Conservation (phyloP, 176 grass and related monocot genomes). For the Pontederia crassipes region DNA sequence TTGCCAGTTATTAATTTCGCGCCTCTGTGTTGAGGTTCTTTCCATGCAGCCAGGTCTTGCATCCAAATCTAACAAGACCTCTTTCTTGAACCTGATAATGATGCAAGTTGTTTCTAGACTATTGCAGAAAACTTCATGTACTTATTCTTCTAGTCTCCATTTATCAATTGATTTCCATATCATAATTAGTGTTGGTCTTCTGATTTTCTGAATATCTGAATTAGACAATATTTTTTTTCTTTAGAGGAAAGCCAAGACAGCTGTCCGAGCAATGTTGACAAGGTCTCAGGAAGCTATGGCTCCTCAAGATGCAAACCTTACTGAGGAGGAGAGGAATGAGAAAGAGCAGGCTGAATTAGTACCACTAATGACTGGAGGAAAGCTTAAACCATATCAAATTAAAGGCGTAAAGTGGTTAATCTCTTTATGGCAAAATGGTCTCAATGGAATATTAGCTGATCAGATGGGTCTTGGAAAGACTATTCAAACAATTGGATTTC, state of each 20-base stretch:
- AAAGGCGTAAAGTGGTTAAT: constrained; percentile 99
- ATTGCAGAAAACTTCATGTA: too few relatives aligned
- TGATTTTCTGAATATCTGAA: too few relatives aligned
- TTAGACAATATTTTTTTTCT: neutral
- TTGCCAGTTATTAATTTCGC: too few relatives aligned
- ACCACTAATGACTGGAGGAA: constrained; percentile 80
- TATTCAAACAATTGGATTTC: constrained; percentile 95
- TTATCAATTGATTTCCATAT: too few relatives aligned
- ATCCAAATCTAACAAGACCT: too few relatives aligned
- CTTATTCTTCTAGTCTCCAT: too few relatives aligned
- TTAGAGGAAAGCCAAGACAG: constrained; percentile 85
- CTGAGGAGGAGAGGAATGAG: constrained; percentile 53
- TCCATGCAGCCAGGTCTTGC: too few relatives aligned
- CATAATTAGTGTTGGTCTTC: too few relatives aligned
- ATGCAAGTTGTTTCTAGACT: too few relatives aligned
- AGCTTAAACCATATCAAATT: constrained; percentile 89
- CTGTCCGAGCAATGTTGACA: constrained; percentile 80
- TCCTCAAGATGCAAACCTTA: constrained; percentile 44
- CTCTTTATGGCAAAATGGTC: constrained; percentile 93
- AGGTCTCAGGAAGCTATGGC: constrained; percentile 46
- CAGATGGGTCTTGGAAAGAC: constrained; percentile 99
- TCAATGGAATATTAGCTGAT: constrained; percentile 89
- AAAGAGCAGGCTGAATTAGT: constrained; percentile 78
- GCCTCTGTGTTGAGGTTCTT: too few relatives aligned
- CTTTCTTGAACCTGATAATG: too few relatives aligned